Conservation (phyloP, 2,329 filamentous ascomycete species). For the Orbilia ellipsospora region DNA sequence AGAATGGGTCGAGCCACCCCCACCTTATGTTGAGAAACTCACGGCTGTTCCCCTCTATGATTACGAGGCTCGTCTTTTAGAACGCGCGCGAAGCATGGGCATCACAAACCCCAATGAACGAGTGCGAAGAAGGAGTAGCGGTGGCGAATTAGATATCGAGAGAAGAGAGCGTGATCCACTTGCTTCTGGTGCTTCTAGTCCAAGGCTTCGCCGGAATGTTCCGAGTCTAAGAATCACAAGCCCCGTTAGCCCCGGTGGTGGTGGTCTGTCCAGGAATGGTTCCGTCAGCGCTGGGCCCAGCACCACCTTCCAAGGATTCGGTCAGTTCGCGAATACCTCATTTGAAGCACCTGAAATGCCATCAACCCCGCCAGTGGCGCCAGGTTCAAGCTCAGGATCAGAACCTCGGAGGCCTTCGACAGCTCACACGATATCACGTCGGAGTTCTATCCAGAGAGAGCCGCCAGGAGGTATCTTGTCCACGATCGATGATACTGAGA, state of each 20-base stretch:
- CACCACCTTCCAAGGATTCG: slow-evolving; percentile 42
- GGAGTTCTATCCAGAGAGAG: slow-evolving; percentile 50
- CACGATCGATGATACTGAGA: slow-evolving; percentile 35
- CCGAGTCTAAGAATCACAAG: slow-evolving; percentile 50
- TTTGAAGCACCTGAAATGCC: slow-evolving; percentile 5
- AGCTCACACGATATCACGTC: slow-evolving; percentile 36
- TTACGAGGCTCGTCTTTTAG: slow-evolving; percentile 48
- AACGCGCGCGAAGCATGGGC: slow-evolving; percentile 50
- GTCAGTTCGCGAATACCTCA: slow-evolving; percentile 8
- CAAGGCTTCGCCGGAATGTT: slow-evolving; percentile 46
- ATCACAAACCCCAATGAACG: slow-evolving; percentile 56
- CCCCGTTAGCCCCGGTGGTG: slow-evolving; percentile 43
- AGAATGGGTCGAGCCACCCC: slow-evolving; percentile 59
- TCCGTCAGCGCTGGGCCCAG: slow-evolving; percentile 49
- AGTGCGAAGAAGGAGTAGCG: slow-evolving; percentile 55
- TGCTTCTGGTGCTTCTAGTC: slow-evolving; percentile 52
- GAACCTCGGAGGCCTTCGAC: slow-evolving; percentile 31
- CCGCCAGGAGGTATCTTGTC: slow-evolving; percentile 43
- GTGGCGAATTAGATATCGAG: slow-evolving; percentile 47
- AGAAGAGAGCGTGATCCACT: slow-evolving; percentile 51
- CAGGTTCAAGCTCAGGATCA: slow-evolving; percentile 2
- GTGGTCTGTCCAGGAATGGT: slow-evolving; percentile 45
- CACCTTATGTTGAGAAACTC: slow-evolving; percentile 57
- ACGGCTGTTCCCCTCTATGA: slow-evolving; percentile 54
- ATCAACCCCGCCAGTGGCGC: slow-evolving; percentile 7